Evolutionary conservation across 73 alveolate species (phyloP), one percentile per base, ranked within the genome.

Genomic region (Tetrahymena elliotti): DNA sequence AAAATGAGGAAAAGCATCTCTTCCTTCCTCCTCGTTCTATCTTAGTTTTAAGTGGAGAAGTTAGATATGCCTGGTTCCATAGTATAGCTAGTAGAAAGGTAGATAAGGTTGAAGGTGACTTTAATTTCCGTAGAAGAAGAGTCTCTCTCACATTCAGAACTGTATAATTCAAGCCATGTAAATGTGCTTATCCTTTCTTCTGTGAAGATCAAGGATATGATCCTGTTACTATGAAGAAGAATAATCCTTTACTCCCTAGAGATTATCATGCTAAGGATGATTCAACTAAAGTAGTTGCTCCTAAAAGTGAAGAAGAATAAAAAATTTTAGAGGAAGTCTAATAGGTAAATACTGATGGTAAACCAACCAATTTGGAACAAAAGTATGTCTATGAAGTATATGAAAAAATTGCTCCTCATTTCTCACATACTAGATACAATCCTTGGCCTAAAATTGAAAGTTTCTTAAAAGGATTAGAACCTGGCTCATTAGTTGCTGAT

Each of bases 401-500:
- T 96, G 99, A 99, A 84, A 98, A 99, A 95, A 99, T 99, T 39
- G 99, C 99, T 39, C 99, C 99, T 52, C 99, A 99, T 97, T 99
- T 99, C 97, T 96, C 99, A 18, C 97, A 98, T 93, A 99, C 99
- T 6, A 94, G 99, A 84, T 99, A 99, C 93, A 99, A 99, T 96
- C 99, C 99, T 54, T 99, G 99, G 99, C 99, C 99, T 6, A 97
- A 97, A 95, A 99, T 99, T n/a, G 97, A 97, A 41, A 93, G 96
- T 52, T 99, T 98, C 97, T 96, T 99, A 54, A 97, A 98, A 84
- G 83, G 97, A 31, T 97, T 98, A 94, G 99, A 99, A 34, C 97
- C 98, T 27, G 99, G 99, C 53, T 98, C 99, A 1, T 95, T 99
- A 27, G 99, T 98, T 92, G 93, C 97, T 16, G 99, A 99, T 96